phyloP scores from a whole-genome alignment of 441 rosid species.

The Isatis lusitanica region DNA sequence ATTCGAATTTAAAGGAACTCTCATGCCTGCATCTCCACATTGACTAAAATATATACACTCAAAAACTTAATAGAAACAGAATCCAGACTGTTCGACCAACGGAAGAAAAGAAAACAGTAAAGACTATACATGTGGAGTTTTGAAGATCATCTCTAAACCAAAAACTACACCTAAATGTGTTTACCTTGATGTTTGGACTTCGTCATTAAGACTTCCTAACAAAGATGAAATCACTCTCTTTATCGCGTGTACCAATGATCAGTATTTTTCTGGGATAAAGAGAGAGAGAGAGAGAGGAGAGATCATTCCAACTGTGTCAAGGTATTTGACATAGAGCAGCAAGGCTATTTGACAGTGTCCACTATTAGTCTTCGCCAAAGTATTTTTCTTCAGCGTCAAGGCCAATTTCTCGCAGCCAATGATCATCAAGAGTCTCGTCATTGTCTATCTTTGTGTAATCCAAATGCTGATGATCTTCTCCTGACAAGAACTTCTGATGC shows the following conservation, averaged over 20 bases:
- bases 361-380: conserved; percentile 67
- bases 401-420: conserved; percentile 77
- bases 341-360: conserved; percentile 13
- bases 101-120: background rate
- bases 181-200: background rate
- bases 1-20: background rate
- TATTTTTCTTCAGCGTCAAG: conserved; percentile 89
- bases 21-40: background rate
- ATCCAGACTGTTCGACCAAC: background rate
- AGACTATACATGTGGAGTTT: background rate
- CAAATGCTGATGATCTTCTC: conserved; percentile 81
- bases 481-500: conserved; percentile 87
- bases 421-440: conserved; percentile 88
- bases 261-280: no score
- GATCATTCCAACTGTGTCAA: background rate
- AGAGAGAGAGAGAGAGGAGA: background rate
- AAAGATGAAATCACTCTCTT: background rate
- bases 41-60: background rate
- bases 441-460: conserved; percentile 87
- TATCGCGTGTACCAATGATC: background rate
- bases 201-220: background rate
- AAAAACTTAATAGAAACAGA: background rate
- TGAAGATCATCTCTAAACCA: background rate
- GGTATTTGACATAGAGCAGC: background rate
- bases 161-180: background rate